Percentiles rank a stretch among this genome's conserved stretches.
These are phyloP conservation scores for Lunularia cruciata DNA, from an alignment of 225 moss, liverwort and hornwort species.

Conservation along the genomic window DNA sequence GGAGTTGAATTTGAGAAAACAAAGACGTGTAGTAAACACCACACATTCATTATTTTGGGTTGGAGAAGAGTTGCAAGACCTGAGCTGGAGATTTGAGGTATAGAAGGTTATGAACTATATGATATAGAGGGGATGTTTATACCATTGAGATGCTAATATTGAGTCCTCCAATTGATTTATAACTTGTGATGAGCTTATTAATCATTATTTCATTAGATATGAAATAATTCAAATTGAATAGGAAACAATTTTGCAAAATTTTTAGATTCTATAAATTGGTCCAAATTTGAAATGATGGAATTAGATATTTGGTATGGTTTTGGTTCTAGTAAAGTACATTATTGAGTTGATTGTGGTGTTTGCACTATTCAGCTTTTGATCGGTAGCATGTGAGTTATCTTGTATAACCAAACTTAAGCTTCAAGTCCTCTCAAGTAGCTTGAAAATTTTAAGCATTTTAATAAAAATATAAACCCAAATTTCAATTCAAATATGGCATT, in stretches of 20 bases:
- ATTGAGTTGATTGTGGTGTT: no score
- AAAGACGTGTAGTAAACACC: neutral
- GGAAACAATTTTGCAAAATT: constrained; percentile 12
- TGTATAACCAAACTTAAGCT: no score
- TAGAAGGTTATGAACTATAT: constrained; percentile 6
- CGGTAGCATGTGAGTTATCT: no score
- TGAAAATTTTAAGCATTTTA: no score
- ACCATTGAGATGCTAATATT: constrained; percentile 2
- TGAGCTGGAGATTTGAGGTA: neutral
- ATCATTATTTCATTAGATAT: neutral
- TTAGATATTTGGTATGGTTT: neutral
- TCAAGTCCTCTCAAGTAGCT: no score
- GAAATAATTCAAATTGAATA: neutral
- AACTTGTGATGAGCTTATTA: constrained; percentile 9
- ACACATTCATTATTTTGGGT: constrained; percentile 5
- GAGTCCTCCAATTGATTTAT: neutral
- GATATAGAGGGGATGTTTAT: neutral
- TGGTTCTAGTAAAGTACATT: no score
- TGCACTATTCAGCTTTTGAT: no score
- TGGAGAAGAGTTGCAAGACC: constrained; percentile 10
- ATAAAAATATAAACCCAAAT: no score
- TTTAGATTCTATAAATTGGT: neutral
- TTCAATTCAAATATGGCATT: no score
- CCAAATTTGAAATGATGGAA: neutral
- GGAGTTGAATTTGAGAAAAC: constrained; percentile 18